Percentiles rank a stretch among this genome's conserved stretches.
phyloP scores from a whole-genome alignment of 495 filamentous ascomycete species.

The Aspergillus saccharolyticus region DNA sequence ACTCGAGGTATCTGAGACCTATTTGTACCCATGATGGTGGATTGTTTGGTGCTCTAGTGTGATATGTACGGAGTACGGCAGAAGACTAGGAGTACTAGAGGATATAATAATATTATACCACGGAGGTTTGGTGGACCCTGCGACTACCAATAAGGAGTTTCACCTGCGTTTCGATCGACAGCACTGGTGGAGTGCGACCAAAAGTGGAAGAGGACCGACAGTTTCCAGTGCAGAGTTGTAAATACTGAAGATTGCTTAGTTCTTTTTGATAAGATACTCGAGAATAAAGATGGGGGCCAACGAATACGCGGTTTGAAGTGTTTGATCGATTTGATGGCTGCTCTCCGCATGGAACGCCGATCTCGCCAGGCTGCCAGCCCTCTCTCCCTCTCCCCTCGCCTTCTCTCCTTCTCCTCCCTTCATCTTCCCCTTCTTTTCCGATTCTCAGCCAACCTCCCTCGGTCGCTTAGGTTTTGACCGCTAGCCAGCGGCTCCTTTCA shows the following conservation, averaged over 20 bases:
- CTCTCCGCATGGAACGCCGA: background rate
- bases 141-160: background rate
- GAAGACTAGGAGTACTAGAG: no score
- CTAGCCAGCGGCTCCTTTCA: slow-evolving; percentile 1
- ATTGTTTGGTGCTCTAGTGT: no score
- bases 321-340: no score
- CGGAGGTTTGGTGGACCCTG: background rate
- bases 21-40: no score
- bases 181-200: background rate
- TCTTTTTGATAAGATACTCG: no score
- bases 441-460: background rate
- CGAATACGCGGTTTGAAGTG: background rate
- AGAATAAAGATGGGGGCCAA: background rate
- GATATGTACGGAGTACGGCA: no score
- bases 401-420: slow-evolving; percentile 11
- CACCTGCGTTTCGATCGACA: slow-evolving; percentile 1
- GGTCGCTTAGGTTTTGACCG: background rate
- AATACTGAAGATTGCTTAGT: background rate
- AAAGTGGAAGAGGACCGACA: background rate
- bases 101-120: background rate
- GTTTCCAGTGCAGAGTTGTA: background rate
- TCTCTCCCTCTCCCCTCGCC: background rate
- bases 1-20: no score
- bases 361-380: background rate
- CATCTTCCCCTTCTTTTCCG: background rate